Base-by-base conservation (phyloP, 768 basidiomycete genomes). In the Pisolithus microcarpus region DNA sequence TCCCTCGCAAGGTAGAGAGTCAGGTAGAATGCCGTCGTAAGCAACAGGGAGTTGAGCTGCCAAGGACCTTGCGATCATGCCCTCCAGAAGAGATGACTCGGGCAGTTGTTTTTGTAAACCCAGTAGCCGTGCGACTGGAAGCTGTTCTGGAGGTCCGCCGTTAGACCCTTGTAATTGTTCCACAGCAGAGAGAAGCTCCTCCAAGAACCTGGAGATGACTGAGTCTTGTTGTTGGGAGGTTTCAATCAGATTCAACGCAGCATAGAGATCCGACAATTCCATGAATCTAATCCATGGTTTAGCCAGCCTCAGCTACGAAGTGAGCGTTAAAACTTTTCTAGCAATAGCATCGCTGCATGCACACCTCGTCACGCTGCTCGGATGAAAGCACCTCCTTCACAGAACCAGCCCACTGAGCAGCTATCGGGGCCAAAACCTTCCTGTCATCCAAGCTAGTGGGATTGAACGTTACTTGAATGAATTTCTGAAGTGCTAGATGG, bases 251-350 rank as follows among this genome's bases (percentile, higher is more conserved):
- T 79, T 75, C 10, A 88, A 58, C 5, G 78, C 65, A 5, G 62
- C 55, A 4, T 79, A 65, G 3, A 81, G 60, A 13, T 73, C 72
- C 3, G 66, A 56, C 2, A 65, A 58, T 5, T 68, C 61, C 57
- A 84, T 73, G 57, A 77, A 85, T 38, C 68, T 72, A 38, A 85
- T 68, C 87, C 87, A 90, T 13, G 54, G 55, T 0, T 38, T 51
- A 5, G 31, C 54, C 46, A 43, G 31, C 10, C n/a, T 51, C 44
- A 52, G 54, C 61, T 63, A 55, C 28, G 51, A 24, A 8, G 24
- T n/a, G 19, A 38, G 24, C 1, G 10, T 23, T 51, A 38, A 56
- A 19, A 43, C 49, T 13, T 38, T 2, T 34, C 49, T 38, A 40
- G 21, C 26, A 24, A 34, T 3, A 1, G 15, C 43, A 49, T 21